Evolutionary conservation across 495 filamentous ascomycete species (phyloP).

Genomic region (Xanthoparmelia taractica): DNA sequence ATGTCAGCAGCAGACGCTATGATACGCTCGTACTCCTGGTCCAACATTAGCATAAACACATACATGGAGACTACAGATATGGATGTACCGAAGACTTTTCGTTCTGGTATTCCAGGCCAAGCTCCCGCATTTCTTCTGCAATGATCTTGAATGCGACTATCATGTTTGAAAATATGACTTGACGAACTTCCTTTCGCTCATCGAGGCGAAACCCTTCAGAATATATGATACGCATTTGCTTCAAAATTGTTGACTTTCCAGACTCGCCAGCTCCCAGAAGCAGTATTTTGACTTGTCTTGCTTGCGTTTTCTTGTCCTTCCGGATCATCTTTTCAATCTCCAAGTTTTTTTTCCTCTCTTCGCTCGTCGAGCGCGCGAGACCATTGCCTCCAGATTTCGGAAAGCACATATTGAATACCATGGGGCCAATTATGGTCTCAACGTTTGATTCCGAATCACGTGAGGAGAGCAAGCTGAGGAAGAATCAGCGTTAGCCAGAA

Average conservation of each 20-base stretch:
- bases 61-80: not conserved
- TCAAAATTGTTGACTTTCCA: slow-evolving; percentile 95
- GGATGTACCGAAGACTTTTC: slow-evolving; percentile 69
- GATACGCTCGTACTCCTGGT: slow-evolving; percentile 23
- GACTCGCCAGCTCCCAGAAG: slow-evolving; percentile 91
- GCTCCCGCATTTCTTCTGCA: slow-evolving; percentile 86
- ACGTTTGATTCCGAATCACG: not conserved
- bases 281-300: slow-evolving; percentile 75
- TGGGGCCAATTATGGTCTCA: slow-evolving; percentile 8
- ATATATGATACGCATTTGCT: slow-evolving; percentile 99
- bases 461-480: not conserved
- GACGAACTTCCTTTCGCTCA: slow-evolving; percentile 87
- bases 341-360: slow-evolving; percentile 35
- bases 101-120: slow-evolving; percentile 66
- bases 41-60: slow-evolving; percentile 5
- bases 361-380: slow-evolving; percentile 24
- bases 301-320: slow-evolving; percentile 71
- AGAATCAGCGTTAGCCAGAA: not conserved
- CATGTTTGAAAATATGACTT: slow-evolving; percentile 90
- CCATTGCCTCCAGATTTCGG: slow-evolving; percentile 25
- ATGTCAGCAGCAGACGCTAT: slow-evolving; percentile 51
- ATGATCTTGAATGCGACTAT: slow-evolving; percentile 83
- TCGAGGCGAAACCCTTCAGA: slow-evolving; percentile 83
- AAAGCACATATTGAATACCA: slow-evolving; percentile 31
- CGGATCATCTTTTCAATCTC: slow-evolving; percentile 73